Evolutionary conservation across 1,139 yeast genomes (phyloP), one percentile per base, ranked within the genome.

Genomic region (Meyerozyma guilliermondii): DNA sequence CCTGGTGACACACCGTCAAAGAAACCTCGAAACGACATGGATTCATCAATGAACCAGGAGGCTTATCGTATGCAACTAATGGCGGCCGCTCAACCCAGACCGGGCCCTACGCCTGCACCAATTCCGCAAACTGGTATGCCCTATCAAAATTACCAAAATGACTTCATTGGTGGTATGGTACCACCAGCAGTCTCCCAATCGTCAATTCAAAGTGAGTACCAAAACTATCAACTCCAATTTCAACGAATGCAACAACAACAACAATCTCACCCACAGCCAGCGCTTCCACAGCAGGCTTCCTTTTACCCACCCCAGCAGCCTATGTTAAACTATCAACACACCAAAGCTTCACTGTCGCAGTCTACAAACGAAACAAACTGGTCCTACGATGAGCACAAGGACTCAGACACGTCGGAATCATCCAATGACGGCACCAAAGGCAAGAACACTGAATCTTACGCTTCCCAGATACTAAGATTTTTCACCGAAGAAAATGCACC

Each of bases 401-500:
- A 72, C 39, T 64, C 72, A 22, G 78, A 72, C 45, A 71, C 77
- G 14, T 68, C 75, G 4, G 50, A 68, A 23, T 68, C 72, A 2
- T 69, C 76, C 1, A 62, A 54, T 37, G 73, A 67, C 16, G 74
- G 39, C 20, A 44, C 41, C 34, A 35, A 41, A 16, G 46, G 39
- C 20, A 38, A 42, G 16, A 46, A 50, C 7, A 59, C 59, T 8
- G 68, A 62, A 24, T 50, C 76, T 7, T 82, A 83, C 45, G 76
- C 85, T 0, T 76, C 81, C 23, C 78, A 76, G 45, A 57, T 81
- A 40, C 64, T 81, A 39, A 70, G 66, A 23, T 83, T 82, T 62
- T 81, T 86, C 67, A 76, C 87, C 43, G 86, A 85, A 37, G 94
- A 86, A 48, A 78, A 79, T 46, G 76, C 80, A 23, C 75, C 79